Conservation (phyloP, 2,329 filamentous ascomycete species). For the Ceratocystiopsis sp. region DNA sequence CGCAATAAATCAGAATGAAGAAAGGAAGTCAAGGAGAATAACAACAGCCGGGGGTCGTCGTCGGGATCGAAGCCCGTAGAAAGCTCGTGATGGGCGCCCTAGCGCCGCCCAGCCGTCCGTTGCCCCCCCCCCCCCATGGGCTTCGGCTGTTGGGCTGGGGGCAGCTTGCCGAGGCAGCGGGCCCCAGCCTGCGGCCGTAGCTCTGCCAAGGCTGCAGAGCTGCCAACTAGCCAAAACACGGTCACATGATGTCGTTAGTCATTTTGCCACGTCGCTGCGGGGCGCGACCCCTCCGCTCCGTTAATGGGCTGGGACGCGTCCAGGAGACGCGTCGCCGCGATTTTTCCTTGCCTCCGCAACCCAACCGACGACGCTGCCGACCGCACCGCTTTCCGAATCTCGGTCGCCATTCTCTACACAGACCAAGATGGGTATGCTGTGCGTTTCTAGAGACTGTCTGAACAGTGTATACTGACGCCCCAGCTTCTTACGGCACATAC, state of each 20-base stretch:
- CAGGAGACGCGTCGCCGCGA: too few species aligned
- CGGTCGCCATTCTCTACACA: not conserved
- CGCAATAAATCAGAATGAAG: not conserved
- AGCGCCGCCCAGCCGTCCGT: not conserved
- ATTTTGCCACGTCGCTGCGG: too few species aligned
- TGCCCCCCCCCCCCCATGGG: not conserved
- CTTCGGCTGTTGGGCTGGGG: not conserved
- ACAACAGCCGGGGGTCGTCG: not conserved
- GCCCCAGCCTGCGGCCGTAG: too few species aligned
- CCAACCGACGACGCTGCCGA: too few species aligned
- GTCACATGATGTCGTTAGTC: too few species aligned
- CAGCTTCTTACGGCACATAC: slow-evolving; percentile 34
- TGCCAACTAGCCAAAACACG: too few species aligned
- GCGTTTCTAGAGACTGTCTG: too few species aligned
- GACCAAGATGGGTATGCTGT: slow-evolving; percentile 1
- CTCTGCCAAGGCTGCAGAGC: too few species aligned
- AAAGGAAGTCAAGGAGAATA: not conserved
- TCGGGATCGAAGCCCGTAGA: slow-evolving; percentile 5
- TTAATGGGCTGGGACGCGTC: too few species aligned
- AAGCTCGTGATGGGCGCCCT: slow-evolving; percentile 5
- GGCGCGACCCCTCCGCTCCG: too few species aligned
- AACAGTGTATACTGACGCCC: not conserved
- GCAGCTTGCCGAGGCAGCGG: not conserved
- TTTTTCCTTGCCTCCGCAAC: too few species aligned
- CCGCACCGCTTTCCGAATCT: too few species aligned